Evolutionary conservation across 306 rosid species (phyloP).

Genomic region (Acacia acuminata): DNA sequence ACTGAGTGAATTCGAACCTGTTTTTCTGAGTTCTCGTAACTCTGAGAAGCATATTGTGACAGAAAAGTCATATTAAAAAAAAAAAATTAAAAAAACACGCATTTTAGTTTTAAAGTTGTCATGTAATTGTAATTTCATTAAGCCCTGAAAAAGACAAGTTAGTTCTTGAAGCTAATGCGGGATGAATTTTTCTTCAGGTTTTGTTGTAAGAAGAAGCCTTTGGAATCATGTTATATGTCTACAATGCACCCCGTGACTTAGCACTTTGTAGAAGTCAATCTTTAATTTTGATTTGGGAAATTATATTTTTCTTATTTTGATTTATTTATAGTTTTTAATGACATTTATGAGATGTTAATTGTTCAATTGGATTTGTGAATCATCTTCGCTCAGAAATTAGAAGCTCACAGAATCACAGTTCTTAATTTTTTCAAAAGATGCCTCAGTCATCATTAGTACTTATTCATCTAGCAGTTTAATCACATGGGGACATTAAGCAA

Average conservation of each 20-base stretch:
- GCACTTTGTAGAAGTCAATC: slow-evolving; percentile 14
- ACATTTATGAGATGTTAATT: neutral
- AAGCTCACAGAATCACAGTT: neutral
- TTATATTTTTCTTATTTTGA: neutral
- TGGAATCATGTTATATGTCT: slow-evolving; percentile 15
- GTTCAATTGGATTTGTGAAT: slow-evolving; percentile 22
- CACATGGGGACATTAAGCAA: slow-evolving; percentile 10
- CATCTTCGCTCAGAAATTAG: slow-evolving; percentile 6
- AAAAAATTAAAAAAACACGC: neutral
- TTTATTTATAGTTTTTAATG: neutral
- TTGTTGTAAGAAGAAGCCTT: slow-evolving; percentile 13
- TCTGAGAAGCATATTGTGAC: slow-evolving; percentile 12
- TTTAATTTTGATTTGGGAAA: slow-evolving; percentile 14
- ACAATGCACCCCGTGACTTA: slow-evolving; percentile 15
- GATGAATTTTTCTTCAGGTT: slow-evolving; percentile 2
- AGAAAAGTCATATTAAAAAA: neutral
- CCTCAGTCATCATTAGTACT: slow-evolving; percentile 22
- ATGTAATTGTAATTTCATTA: slow-evolving; percentile 28
- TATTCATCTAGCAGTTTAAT: neutral
- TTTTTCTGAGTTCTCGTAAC: slow-evolving; percentile 19
- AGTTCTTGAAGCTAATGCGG: slow-evolving; percentile 22
- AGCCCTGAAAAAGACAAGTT: neutral
- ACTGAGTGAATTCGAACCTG: neutral
- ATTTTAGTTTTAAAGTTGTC: slow-evolving; percentile 19
- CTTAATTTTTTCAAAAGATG: neutral